Evolutionary conservation across 805 yeast genomes (phyloP).

Genomic region (Starmerella asiatica): DNA sequence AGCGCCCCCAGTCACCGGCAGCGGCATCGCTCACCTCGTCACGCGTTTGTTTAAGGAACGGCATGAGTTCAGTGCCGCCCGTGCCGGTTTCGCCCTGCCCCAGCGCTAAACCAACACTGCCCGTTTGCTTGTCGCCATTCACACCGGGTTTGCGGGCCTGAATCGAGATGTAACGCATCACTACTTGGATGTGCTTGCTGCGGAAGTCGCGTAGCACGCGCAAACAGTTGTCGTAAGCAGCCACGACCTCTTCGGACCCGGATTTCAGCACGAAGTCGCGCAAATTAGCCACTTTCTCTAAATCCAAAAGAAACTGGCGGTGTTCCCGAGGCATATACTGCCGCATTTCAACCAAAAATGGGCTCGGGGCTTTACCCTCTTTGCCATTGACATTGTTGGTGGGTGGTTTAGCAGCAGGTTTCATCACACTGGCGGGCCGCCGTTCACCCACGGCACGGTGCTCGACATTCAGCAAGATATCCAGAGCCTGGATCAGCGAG

Average conservation of each 20-base stretch:
- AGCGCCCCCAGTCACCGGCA: slow-evolving; percentile 82
- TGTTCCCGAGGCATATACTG: slow-evolving; percentile 83
- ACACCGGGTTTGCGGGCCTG: slow-evolving; percentile 59
- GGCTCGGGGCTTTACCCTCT: slow-evolving; percentile 16
- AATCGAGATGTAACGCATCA: slow-evolving; percentile 68
- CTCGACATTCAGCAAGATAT: slow-evolving; percentile 57
- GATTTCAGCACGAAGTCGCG: slow-evolving; percentile 47
- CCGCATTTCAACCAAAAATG: slow-evolving; percentile 73
- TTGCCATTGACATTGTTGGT: not conserved
- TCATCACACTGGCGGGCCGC: slow-evolving; percentile 16
- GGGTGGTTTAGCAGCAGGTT: slow-evolving; percentile 3
- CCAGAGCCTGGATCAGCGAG: slow-evolving; percentile 76
- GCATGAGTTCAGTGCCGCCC: slow-evolving; percentile 85
- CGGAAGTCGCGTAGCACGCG: slow-evolving; percentile 81
- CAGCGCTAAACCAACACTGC: slow-evolving; percentile 36
- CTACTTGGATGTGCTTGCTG: slow-evolving; percentile 87
- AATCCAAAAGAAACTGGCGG: slow-evolving; percentile 51
- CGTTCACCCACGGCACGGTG: slow-evolving; percentile 68
- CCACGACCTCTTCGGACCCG: slow-evolving; percentile 36
- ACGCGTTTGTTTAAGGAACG: slow-evolving; percentile 86
- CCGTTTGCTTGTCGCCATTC: slow-evolving; percentile 31
- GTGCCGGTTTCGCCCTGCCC: slow-evolving; percentile 51
- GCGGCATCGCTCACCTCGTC: slow-evolving; percentile 93
- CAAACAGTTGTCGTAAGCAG: slow-evolving; percentile 76
- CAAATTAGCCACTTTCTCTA: slow-evolving; percentile 45